Base-by-base conservation (phyloP, 2,329 filamentous ascomycete species). In the Didymella exigua region DNA sequence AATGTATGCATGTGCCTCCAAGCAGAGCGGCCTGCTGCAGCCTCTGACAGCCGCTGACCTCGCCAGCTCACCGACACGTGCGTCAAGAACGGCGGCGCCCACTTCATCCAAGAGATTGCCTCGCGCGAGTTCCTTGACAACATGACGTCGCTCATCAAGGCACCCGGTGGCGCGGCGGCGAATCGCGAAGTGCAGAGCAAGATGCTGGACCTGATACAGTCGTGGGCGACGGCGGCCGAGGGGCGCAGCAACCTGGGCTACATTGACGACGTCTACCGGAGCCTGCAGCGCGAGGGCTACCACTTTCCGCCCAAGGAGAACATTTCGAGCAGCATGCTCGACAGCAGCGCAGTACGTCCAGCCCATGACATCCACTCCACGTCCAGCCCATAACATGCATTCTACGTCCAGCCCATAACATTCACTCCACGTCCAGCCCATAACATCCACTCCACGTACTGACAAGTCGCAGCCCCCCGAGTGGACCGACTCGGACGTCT, bases 61-160 rank as follows among this genome's bases (percentile, higher is more conserved):
- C 2, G 57, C 30, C 65, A 88, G 91, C 88, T 99, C 69, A 96
- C 93, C 62, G 95, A 99, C 79, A 98, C 95, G 0, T 99, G 95
- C 74, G 92, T 98, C 58, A 99, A 99, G 80, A 99, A 99, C 81
- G 95, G 95, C 56, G 95, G 95, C 65, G 85, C 89, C 33, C 95
- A 99, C 77, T 99, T 99, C 76, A 87, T 99, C 44, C 84, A 88
- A 63, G 95, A 99, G 79, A 95, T 99, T 66, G 93, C 95, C 34
- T 97, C 93, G 16, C 87, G 93, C 61, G 95, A 99, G 79, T 99
- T 98, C 71, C 96, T 99, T 89, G 95, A 99, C 78, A 97, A 97
- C 73, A 79, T 99, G 47, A 89, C 91, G 16, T 97, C 93, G 29
- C 82, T 99, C 14, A 83, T 99, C 27, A 93, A 93, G 72, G 89